These are phyloP conservation scores for Triangularia verruculosa DNA, from an alignment of 2,329 filamentous ascomycete genomes.

Conservation along the genomic window DNA sequence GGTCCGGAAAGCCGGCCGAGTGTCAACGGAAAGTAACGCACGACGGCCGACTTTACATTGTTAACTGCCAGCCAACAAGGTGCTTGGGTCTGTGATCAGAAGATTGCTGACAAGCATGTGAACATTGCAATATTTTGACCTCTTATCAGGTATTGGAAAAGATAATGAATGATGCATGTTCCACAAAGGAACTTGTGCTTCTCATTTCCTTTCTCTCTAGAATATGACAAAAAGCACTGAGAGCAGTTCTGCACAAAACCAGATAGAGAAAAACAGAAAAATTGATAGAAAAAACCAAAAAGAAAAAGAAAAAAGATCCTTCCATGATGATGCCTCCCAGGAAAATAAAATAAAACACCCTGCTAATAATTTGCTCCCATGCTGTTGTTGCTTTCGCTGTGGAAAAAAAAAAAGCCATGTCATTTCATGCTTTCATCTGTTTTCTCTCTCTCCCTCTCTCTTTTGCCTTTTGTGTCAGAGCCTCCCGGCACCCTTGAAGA, in stretches of 20 bases:
- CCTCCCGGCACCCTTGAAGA: not conserved
- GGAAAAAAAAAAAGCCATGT: not conserved
- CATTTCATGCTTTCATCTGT: not conserved
- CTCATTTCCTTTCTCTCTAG: no score
- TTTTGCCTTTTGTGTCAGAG: not conserved
- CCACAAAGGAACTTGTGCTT: not conserved
- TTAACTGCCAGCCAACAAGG: not conserved
- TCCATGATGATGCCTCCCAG: not conserved
- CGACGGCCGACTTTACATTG: not conserved
- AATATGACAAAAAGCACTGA: no score
- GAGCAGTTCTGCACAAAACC: no score
- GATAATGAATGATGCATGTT: no score
- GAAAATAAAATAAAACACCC: not conserved
- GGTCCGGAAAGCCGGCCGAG: not conserved
- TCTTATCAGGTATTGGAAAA: no score
- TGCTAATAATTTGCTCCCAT: not conserved
- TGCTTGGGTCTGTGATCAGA: not conserved
- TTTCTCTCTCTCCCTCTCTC: not conserved
- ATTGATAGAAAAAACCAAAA: not conserved
- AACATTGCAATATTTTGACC: not conserved
- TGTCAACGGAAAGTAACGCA: not conserved
- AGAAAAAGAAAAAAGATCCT: not conserved
- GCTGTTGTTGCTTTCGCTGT: not conserved
- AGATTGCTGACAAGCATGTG: not conserved
- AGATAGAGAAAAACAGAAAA: not conserved